Evolutionary conservation across 2,329 filamentous ascomycete species (phyloP).

Genomic region (Massarina eburnea): DNA sequence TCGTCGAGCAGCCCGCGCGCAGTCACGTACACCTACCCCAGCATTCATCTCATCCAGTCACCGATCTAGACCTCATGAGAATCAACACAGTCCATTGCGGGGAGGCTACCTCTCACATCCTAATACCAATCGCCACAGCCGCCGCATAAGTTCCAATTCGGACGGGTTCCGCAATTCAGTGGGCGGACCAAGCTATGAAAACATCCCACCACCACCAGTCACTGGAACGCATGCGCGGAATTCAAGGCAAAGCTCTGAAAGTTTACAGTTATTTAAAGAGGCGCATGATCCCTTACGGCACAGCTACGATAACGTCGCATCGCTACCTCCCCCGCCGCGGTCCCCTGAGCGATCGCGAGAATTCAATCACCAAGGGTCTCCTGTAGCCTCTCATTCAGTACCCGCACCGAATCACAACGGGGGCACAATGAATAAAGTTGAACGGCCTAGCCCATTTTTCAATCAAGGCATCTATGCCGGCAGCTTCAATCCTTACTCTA

Average conservation of each 20-base stretch:
- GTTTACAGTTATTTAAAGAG: conserved; percentile 11
- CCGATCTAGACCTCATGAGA: neutral
- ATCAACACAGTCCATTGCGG: conserved; percentile 5
- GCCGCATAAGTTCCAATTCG: conserved; percentile 3
- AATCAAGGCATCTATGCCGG: conserved; percentile 9
- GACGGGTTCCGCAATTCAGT: conserved; percentile 4
- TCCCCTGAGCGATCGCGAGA: conserved; percentile 6
- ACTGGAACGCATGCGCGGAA: neutral
- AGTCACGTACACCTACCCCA: conserved; percentile 6
- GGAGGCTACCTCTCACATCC: conserved; percentile 1
- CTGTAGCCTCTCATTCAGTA: neutral
- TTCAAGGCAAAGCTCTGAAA: conserved; percentile 6
- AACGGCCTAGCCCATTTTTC: conserved; percentile 1
- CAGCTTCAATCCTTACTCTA: conserved; percentile 3
- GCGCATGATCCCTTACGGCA: conserved; percentile 7
- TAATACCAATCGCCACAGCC: neutral
- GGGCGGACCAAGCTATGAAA: conserved; percentile 8
- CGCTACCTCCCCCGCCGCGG: conserved; percentile 1
- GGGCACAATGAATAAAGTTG: neutral
- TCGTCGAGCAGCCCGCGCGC: neutral
- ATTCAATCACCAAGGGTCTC: neutral
- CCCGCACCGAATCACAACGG: neutral
- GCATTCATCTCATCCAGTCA: conserved; percentile 6
- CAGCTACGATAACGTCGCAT: neutral
- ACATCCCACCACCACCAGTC: conserved; percentile 1